Evolutionary conservation across 805 yeast species (phyloP), one percentile per base, ranked within the genome.

Genomic region (Ogataea neopini): DNA sequence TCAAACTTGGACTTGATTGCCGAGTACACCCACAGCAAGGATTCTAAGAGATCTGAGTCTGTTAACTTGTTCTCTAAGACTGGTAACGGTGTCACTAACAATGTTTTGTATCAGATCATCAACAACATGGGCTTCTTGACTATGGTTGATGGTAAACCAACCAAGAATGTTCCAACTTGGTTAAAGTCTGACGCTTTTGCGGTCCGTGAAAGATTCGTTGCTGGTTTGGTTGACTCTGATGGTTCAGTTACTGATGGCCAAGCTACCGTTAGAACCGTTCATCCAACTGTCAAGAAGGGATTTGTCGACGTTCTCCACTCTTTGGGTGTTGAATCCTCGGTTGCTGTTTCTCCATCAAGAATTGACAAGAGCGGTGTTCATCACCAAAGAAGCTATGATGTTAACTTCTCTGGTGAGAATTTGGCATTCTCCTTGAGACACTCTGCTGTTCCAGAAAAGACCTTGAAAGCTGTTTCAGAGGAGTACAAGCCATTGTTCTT

Each of bases 201-300:
- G n/a, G 71, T 72, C 25, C 68, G 80, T 46, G 79, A 75, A 61
- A 58, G 63, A 6, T 71, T 69, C 51, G 43, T 75, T 44, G 77
- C 78, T 22, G 79, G 77, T 50, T 53, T 75, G 25, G 59, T 74
- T 48, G 79, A 73, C 48, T 57, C 74, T 9, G 63, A 66, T 49
- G 76, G 76, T 15, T 13, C 52, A 19, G 50, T 47, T 37, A 25
- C 33, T 17, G 39, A 37, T 14, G 45, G 43, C 18, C 45, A 50
- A 35, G 73, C 68, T 11, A 51, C 67, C 29, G 59, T 72, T 28
- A 59, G 60, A 32, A 71, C 74, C 5, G 50, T 54, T 18, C 59
- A 59, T 52, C 47, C 62, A 14, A 60, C 62, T 11, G 62, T 72
- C 42, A 52, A 68, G 59, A 64, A 68, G 30, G 75, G 73, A 25